Percentiles rank a stretch among this genome's conserved stretches.
These are phyloP conservation scores for Baorangia bicolor DNA, from an alignment of 768 basidiomycete genomes.

Conservation along the genomic window DNA sequence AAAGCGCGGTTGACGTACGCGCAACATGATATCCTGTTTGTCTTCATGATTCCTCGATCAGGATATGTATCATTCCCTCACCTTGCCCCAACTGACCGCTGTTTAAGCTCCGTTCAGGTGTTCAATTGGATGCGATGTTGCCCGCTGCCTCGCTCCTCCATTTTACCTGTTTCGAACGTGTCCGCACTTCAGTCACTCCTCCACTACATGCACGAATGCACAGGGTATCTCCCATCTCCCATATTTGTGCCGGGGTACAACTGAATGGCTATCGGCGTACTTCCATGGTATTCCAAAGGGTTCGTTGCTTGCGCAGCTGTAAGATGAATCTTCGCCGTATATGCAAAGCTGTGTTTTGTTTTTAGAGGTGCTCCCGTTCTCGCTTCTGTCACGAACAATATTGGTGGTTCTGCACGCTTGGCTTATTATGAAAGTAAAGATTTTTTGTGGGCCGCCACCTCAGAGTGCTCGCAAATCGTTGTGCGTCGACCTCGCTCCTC, in stretches of 20 bases:
- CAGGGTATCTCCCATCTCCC: slow-evolving; percentile 10
- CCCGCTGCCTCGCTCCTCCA: slow-evolving; percentile 22
- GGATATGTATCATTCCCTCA: slow-evolving; percentile 6
- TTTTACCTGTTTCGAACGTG: slow-evolving; percentile 17
- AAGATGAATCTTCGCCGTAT: slow-evolving; percentile 25
- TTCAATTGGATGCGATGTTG: slow-evolving; percentile 15
- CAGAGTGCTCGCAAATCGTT: slow-evolving; percentile 1
- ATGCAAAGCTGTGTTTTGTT: slow-evolving; percentile 12
- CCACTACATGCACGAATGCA: slow-evolving; percentile 8
- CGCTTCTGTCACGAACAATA: background rate
- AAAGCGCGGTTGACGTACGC: background rate
- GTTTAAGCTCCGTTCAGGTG: slow-evolving; percentile 27
- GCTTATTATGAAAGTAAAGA: background rate
- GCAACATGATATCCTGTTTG: slow-evolving; percentile 10
- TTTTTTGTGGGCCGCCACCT: background rate
- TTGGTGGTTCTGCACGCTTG: background rate
- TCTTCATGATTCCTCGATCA: slow-evolving; percentile 10
- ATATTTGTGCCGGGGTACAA: slow-evolving; percentile 5
- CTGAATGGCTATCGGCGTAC: slow-evolving; percentile 1
- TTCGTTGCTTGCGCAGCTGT: slow-evolving; percentile 21
- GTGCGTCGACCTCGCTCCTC: background rate
- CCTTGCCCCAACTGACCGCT: slow-evolving; percentile 10
- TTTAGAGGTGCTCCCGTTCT: slow-evolving; percentile 6
- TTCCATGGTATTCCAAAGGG: slow-evolving; percentile 7
- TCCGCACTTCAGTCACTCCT: slow-evolving; percentile 5